Evolutionary conservation across 257 asterid genomes (phyloP).

Genomic region (Datura wrightii): DNA sequence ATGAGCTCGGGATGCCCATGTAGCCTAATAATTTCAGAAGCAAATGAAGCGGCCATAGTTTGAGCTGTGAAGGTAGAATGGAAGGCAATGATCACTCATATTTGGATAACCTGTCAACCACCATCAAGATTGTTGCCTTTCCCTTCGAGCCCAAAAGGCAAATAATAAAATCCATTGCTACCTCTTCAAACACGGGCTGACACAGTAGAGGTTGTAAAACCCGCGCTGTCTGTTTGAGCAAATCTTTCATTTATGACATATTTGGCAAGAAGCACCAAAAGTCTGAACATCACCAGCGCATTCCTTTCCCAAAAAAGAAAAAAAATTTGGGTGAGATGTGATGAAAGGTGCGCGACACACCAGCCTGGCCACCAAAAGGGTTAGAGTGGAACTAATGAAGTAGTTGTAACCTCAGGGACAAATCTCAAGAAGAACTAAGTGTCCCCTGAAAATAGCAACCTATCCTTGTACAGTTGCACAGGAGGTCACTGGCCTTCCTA

Average conservation of each 20-base stretch:
- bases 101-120: background rate
- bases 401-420: background rate
- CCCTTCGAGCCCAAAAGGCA: background rate
- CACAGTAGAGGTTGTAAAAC: conserved; percentile 5
- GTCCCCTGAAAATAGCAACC: background rate
- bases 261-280: background rate
- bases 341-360: background rate
- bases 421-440: background rate
- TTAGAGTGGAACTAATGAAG: background rate
- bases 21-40: conserved; percentile 20
- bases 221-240: background rate
- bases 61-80: background rate
- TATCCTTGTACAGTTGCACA: no score
- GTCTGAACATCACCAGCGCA: background rate
- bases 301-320: background rate
- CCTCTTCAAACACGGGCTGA: background rate
- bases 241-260: background rate
- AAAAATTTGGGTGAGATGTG: background rate
- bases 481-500: no score
- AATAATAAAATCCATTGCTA: background rate
- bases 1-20: background rate
- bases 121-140: background rate
- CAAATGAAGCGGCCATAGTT: background rate
- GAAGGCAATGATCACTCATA: conserved; percentile 4
- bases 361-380: background rate